Evolutionary conservation across 352 stramenopile genomes (phyloP).

Genomic region (Globisporangium ultimum): DNA sequence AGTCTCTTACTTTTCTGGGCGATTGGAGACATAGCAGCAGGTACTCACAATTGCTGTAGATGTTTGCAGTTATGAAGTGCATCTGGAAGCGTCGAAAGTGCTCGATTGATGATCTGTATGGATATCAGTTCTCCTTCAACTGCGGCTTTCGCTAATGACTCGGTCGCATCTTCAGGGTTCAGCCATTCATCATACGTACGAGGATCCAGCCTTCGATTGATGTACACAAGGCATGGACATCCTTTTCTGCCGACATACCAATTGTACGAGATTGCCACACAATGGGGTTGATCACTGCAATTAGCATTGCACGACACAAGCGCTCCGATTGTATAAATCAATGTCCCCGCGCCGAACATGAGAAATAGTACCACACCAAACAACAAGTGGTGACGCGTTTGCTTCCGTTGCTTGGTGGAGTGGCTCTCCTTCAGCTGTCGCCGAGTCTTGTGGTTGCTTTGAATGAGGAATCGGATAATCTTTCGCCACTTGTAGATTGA

Average conservation of each 20-base stretch:
- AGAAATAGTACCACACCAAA: constrained; percentile 14
- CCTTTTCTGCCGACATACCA: constrained; percentile 5
- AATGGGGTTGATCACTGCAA: constrained; percentile 8
- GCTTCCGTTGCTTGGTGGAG: constrained; percentile 9
- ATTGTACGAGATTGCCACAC: constrained; percentile 16
- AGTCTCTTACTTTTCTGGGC: background rate
- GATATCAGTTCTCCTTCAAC: constrained; percentile 7
- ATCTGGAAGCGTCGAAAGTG: constrained; percentile 13
- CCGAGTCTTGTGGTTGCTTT: constrained; percentile 9
- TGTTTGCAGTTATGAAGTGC: constrained; percentile 7
- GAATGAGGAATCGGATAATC: constrained; percentile 17
- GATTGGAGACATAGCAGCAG: background rate
- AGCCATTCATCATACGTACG: constrained; percentile 16
- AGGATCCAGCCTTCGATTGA: constrained; percentile 7
- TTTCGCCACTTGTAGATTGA: constrained; percentile 23
- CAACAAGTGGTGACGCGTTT: constrained; percentile 11
- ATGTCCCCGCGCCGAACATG: constrained; percentile 4
- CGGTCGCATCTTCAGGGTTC: constrained; percentile 12
- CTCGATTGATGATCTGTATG: constrained; percentile 20
- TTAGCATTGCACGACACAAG: constrained; percentile 10
- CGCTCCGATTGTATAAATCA: constrained; percentile 15
- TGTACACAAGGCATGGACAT: constrained; percentile 16
- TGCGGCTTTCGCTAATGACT: constrained; percentile 5
- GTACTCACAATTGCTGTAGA: constrained; percentile 17
- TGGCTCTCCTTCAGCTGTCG: constrained; percentile 9